Evolutionary conservation across 352 stramenopile genomes (phyloP).

Genomic region (Phytophthora tentaculata): DNA sequence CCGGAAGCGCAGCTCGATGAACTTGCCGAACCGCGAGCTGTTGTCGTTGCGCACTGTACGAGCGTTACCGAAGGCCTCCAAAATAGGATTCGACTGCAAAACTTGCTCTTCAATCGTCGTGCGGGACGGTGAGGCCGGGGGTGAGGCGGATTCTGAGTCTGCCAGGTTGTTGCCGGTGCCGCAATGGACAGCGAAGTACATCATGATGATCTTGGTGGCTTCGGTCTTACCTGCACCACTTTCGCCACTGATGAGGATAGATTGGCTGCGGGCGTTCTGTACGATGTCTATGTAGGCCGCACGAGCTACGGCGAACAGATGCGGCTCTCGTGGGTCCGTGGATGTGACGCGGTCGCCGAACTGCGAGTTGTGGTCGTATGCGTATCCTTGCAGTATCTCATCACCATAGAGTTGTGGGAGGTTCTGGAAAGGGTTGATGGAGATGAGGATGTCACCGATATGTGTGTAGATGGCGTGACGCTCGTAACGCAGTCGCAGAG

Average conservation of each 20-base stretch:
- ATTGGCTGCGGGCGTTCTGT: conserved; percentile 72
- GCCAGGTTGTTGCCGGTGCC: conserved; percentile 33
- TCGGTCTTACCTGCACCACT: conserved; percentile 89
- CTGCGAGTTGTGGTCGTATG: conserved; percentile 31
- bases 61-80: conserved; percentile 92
- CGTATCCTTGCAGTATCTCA: conserved; percentile 56
- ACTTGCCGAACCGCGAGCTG: conserved; percentile 91
- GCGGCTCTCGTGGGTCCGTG: conserved; percentile 38
- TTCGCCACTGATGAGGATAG: conserved; percentile 89
- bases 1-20: conserved; percentile 89
- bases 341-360: conserved; percentile 19
- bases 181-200: conserved; percentile 84
- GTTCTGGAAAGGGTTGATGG: conserved; percentile 87
- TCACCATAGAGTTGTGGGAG: conserved; percentile 74
- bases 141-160: conserved; percentile 18
- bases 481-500: conserved; percentile 76
- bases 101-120: conserved; percentile 84
- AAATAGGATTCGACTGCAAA: conserved; percentile 90
- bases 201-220: conserved; percentile 92
- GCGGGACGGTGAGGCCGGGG: conserved; percentile 22
- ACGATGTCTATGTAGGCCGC: conserved; percentile 77
- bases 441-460: conserved; percentile 88
- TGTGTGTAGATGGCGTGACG: conserved; percentile 88
- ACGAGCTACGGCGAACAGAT: conserved; percentile 81
- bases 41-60: conserved; percentile 91